Percentiles rank a stretch among this genome's conserved stretches.
Evolutionary conservation across 2,329 filamentous ascomycete species (phyloP).

Genomic region (Aspergillus melleus): DNA sequence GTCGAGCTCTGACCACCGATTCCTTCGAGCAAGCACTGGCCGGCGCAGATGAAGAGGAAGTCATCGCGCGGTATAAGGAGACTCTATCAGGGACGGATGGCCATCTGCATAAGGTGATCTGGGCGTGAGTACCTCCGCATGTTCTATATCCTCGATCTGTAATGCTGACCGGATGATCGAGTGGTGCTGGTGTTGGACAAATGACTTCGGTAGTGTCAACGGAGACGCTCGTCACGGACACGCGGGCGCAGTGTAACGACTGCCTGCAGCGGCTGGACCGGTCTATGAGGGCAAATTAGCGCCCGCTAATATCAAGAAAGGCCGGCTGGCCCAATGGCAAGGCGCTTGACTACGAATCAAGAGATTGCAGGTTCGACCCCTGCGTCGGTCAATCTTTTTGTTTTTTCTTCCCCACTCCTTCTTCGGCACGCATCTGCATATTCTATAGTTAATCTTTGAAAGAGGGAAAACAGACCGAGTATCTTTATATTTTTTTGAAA

Average conservation of each 20-base stretch:
- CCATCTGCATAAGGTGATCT: not conserved
- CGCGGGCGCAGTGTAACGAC: not conserved
- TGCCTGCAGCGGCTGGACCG: not conserved
- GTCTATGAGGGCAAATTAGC: too few relatives aligned
- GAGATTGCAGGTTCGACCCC: slow-evolving; percentile 52
- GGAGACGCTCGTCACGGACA: not conserved
- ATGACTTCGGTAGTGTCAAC: not conserved
- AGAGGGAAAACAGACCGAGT: too few relatives aligned
- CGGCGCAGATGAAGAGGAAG: not conserved
- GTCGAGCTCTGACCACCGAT: not conserved
- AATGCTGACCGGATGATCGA: not conserved
- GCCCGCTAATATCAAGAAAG: slow-evolving; percentile 6
- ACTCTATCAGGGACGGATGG: not conserved
- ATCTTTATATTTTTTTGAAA: too few relatives aligned
- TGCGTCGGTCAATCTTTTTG: slow-evolving; percentile 37
- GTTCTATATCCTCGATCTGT: not conserved
- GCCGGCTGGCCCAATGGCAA: slow-evolving; percentile 37
- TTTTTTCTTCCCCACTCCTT: too few relatives aligned
- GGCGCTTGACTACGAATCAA: slow-evolving; percentile 55
- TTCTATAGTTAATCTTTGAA: too few relatives aligned
- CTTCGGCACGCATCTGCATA: too few relatives aligned
- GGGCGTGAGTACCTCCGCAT: not conserved
- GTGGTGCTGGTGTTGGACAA: not conserved
- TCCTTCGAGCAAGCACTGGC: not conserved
- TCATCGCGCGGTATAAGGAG: not conserved